A percentile compares a stretch with the other conserved stretches of the same genome.
phyloP scores from a whole-genome alignment of 257 asterid genomes.

The Solanum chiquidenum region DNA sequence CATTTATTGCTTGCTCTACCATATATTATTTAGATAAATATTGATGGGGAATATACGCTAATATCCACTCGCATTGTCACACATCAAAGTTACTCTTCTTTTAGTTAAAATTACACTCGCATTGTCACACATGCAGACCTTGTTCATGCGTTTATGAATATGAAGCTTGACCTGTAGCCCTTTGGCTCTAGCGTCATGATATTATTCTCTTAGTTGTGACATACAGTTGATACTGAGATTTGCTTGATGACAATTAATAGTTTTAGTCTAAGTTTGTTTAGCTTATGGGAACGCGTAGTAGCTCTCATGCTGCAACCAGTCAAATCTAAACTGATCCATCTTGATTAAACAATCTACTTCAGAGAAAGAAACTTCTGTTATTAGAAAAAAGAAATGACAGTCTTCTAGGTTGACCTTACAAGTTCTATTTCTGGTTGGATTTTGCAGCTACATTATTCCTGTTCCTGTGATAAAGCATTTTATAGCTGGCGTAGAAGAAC shows the following conservation, averaged over 20 bases:
- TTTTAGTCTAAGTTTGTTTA: background rate
- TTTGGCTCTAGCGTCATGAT: background rate
- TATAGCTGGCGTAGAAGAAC: constrained; percentile 77
- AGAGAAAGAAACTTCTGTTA: background rate
- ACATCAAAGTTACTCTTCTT: background rate
- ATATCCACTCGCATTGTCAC: background rate
- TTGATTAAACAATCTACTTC: background rate
- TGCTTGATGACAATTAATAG: background rate
- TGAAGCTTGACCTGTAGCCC: background rate
- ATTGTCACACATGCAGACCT: background rate
- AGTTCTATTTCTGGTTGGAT: background rate
- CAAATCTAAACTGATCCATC: background rate
- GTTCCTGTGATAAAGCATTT: constrained; percentile 89
- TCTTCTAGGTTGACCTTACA: background rate
- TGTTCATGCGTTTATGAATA: background rate
- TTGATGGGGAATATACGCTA: background rate
- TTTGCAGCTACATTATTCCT: constrained; percentile 82
- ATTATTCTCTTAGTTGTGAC: background rate
- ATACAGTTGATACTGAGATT: background rate
- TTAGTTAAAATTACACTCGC: background rate
- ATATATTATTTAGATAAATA: background rate
- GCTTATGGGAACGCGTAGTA: background rate
- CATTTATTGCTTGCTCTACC: background rate
- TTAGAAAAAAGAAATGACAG: background rate
- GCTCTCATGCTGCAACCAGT: background rate